Conservation (phyloP, 306 rosid species). For the Trifolium repens region DNA sequence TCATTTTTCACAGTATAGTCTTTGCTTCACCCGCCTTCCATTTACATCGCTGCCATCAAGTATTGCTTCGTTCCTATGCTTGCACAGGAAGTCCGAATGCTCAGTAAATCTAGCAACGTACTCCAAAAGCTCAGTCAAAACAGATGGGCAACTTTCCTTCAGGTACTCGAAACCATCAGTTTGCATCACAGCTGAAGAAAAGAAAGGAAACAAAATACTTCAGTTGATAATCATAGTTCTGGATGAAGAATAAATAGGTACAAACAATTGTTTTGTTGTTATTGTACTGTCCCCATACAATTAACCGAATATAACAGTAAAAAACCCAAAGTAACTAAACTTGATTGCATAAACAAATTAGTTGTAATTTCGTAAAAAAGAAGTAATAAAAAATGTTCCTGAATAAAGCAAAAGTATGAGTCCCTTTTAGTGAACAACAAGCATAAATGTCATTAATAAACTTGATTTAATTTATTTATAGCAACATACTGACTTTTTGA, state of each 20-base stretch:
- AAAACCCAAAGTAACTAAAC: not conserved
- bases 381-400: not conserved
- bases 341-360: slow-evolving; percentile 2
- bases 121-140: slow-evolving; percentile 75
- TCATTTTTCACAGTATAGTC: slow-evolving; percentile 51
- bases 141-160: slow-evolving; percentile 82
- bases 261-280: not conserved
- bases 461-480: not conserved
- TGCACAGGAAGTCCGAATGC: slow-evolving; percentile 57
- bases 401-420: not conserved
- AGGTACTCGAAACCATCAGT: slow-evolving; percentile 79
- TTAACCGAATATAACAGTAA: not conserved
- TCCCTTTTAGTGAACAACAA: not conserved
- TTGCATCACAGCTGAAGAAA: slow-evolving; percentile 85
- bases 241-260: slow-evolving; percentile 23
- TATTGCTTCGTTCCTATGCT: slow-evolving; percentile 61
- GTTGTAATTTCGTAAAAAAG: not conserved
- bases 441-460: not conserved
- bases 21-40: slow-evolving; percentile 83
- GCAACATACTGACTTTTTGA: not conserved
- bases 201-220: slow-evolving; percentile 3
- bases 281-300: not conserved
- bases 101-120: slow-evolving; percentile 75
- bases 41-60: slow-evolving; percentile 74
- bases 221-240: slow-evolving; percentile 22